Base-by-base conservation (phyloP, 768 basidiomycete species). In the Pleurotus salmoneostramineus region DNA sequence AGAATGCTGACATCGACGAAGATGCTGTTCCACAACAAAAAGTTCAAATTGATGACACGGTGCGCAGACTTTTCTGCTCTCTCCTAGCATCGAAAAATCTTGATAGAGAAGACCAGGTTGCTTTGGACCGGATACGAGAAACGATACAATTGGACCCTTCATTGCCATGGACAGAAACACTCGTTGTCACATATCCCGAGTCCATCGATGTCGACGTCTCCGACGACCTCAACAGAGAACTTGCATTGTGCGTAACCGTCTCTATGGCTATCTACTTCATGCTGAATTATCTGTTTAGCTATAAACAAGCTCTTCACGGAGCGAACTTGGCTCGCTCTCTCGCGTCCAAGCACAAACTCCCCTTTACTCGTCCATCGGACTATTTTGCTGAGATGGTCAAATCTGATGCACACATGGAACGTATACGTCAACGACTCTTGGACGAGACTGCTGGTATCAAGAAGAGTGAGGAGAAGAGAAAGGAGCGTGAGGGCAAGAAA, bases 341-440 rank as follows among this genome's bases (percentile, higher is more conserved):
- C n/a, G 92, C 92, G n/a, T 73, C 80, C 10, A 87, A 91, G 64
- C 81, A 87, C 69, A 82, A 85, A 21, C 76, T 94, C 59, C 87
- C 95, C 0, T 98, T 97, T 74, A 89, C 91, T 7, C 89, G 96
- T 11, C 97, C 97, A 0, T 64, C 84, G 0, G 96, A 98, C 72
- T 98, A 95, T 71, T 98, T 96, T 62, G 96, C 96, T 21, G 96
- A 98, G 74, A 98, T 98, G 96, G 89, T 98, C 63, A 98, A 98
- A 72, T 88, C 87, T 34, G 97, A 99, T 65, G 77, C 90, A 5
- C 97, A 99, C 73, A 99, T 99, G 97, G 94, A 97, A 69, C 86
- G 94, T 59, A 91, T 98, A 63, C 89, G 97, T 56, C 88, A 93
- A 61, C 84, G 89, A 14, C 72, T 98, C 27, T 79, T 98, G 31